Percentiles rank a stretch among this genome's conserved stretches.
Conservation (phyloP, 1,284 basidiomycete genomes). For the Moniliophthora roreri region DNA sequence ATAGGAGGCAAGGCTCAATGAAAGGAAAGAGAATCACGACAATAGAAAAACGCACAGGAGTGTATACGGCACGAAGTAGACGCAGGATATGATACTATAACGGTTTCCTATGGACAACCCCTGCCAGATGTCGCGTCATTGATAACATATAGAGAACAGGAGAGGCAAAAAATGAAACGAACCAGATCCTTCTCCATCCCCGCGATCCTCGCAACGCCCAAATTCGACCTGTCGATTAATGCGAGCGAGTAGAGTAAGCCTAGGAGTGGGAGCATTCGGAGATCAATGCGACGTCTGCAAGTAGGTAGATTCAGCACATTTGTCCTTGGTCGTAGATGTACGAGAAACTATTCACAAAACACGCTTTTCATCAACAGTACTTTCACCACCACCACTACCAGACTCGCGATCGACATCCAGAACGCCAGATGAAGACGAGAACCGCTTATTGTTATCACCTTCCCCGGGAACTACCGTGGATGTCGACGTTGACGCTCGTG, state of each 20-base stretch:
- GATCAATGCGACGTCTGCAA: slow-evolving; percentile 39
- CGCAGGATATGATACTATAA: slow-evolving; percentile 42
- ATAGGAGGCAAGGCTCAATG: neutral
- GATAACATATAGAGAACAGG: neutral
- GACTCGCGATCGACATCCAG: too few species aligned
- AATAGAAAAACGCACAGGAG: slow-evolving; percentile 29
- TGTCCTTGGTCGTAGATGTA: neutral
- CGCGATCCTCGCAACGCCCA: slow-evolving; percentile 41
- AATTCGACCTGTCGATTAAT: slow-evolving; percentile 42
- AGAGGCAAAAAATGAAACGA: slow-evolving; percentile 9
- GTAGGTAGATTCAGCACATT: neutral
- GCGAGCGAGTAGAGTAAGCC: slow-evolving; percentile 42
- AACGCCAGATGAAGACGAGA: too few species aligned
- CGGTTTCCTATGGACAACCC: slow-evolving; percentile 30
- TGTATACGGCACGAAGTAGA: slow-evolving; percentile 47
- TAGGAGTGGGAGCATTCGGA: slow-evolving; percentile 40
- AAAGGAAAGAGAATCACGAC: neutral
- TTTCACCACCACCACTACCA: too few species aligned
- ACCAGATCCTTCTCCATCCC: slow-evolving; percentile 46
- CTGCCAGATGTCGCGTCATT: neutral
- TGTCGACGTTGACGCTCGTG: too few species aligned
- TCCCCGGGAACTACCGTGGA: too few species aligned
- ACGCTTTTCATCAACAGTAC: slow-evolving; percentile 11
- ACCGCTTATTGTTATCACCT: too few species aligned
- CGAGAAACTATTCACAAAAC: slow-evolving; percentile 8